Evolutionary conservation across 805 yeast species (phyloP), one percentile per base, ranked within the genome.

Genomic region (Yarrowia keelungensis): DNA sequence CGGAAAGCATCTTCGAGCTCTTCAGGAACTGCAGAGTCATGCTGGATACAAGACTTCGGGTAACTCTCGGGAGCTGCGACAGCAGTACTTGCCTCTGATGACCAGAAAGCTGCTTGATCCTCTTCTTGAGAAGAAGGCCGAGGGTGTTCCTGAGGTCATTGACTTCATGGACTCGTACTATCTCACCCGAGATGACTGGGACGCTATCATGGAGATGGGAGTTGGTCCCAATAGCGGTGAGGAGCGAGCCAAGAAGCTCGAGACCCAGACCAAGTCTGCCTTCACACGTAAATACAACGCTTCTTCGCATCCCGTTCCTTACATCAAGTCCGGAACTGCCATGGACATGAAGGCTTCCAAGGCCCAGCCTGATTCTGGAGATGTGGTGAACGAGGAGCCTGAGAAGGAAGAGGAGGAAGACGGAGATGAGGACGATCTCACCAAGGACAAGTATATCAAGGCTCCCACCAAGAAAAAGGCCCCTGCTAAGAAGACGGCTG

Each of bases 161-260:
- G 81, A 82, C n/a, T 74, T 86, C 1, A 84, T 95, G 90, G 99
- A 95, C 78, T 82, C 86, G 43, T 95, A 95, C 77, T 95, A 87
- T 74, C 77, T 95, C 46, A 90, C 97, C 8, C 89, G 87, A 74
- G 97, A 93, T 69, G 98, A 95, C 77, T 94, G 97, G 93, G 98
- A 94, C 75, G 84, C 84, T 26, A 80, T 95, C 11, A 82, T 92
- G 84, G 98, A 93, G 71, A 85, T 93, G 71, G 89, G 91, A 16
- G 88, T 92, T 12, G 97, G 97, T 0, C 75, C 77, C 8, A 76
- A 77, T 41, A 75, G 73, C 38, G 80, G 81, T 41, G 83, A 82
- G 14, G 82, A 77, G 15, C 74, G 77, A 43, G 82, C 85, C 16
- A 91, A 91, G 77, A 84, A 85, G 73, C 83, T 94, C 5, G 87